phyloP scores from a whole-genome alignment of 768 basidiomycete genomes.

The Boletus sp. region DNA sequence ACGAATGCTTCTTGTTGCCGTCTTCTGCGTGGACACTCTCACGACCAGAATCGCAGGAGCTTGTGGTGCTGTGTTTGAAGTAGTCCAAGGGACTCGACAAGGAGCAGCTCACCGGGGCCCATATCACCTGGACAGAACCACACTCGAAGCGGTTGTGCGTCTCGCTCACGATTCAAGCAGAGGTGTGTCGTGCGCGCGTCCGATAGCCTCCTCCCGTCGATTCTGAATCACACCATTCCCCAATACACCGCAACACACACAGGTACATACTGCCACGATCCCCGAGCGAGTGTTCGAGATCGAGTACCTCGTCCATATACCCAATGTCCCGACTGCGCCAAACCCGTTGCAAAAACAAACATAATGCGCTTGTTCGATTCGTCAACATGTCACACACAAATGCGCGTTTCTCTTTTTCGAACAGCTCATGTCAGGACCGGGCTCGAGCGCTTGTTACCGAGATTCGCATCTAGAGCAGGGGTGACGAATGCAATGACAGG shows the following conservation, averaged over 20 bases:
- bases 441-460: no score
- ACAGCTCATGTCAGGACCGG: constrained; percentile 71
- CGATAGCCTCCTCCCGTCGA: no score
- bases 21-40: constrained; percentile 84
- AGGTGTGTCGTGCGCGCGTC: constrained; percentile 48
- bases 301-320: constrained; percentile 90
- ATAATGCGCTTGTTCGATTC: constrained; percentile 97
- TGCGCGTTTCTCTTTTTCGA: constrained; percentile 97
- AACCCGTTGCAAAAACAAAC: constrained; percentile 98
- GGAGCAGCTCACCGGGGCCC: constrained; percentile 93
- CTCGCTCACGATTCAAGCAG: constrained; percentile 97
- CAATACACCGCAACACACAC: constrained; percentile 15
- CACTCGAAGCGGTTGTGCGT: constrained; percentile 91
- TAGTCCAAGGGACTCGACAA: constrained; percentile 92
- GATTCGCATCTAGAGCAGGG: no score
- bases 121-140: constrained; percentile 99
- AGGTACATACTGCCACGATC: constrained; percentile 84
- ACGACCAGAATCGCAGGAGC: constrained; percentile 86
- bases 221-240: neutral
- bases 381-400: constrained; percentile 98
- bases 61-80: constrained; percentile 54
- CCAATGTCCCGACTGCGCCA: constrained; percentile 93
- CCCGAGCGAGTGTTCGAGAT: constrained; percentile 97
- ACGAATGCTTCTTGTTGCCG: constrained; percentile 92
- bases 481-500: no score